These are phyloP conservation scores for Geotrichum cucujoidarum DNA, from an alignment of 1,139 yeast genomes.

Conservation along the genomic window DNA sequence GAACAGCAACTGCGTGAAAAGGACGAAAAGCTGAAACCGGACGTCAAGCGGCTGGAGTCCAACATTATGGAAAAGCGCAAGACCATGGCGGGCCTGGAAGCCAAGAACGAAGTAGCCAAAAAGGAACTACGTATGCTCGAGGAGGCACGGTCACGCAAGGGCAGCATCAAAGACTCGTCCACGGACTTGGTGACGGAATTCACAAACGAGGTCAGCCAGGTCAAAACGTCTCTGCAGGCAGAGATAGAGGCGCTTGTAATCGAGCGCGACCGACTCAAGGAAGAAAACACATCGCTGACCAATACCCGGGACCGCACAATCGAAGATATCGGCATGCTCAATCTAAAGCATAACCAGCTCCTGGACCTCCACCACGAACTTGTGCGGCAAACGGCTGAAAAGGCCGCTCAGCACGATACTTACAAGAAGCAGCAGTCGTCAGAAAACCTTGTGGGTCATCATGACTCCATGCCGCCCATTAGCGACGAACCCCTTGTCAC, in stretches of 20 bases:
- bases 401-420: conserved; percentile 29
- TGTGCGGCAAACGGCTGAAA: conserved; percentile 35
- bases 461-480: conserved; percentile 5
- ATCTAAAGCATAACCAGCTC: conserved; percentile 36
- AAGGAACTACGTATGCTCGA: conserved; percentile 32
- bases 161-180: conserved; percentile 22
- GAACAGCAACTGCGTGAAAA: conserved; percentile 28
- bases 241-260: conserved; percentile 36
- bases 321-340: conserved; percentile 36
- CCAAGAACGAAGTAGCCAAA: conserved; percentile 32
- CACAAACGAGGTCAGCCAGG: conserved; percentile 27
- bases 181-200: conserved; percentile 30
- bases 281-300: conserved; percentile 32
- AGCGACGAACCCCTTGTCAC: conserved; percentile 35
- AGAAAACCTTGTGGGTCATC: conserved; percentile 8
- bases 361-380: conserved; percentile 39
- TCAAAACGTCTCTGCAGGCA: conserved; percentile 29
- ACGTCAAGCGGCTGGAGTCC: conserved; percentile 24
- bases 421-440: not conserved
- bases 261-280: conserved; percentile 33
- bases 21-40: conserved; percentile 20
- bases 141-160: conserved; percentile 22
- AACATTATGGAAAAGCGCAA: conserved; percentile 34
- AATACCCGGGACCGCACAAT: conserved; percentile 29
- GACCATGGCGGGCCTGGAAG: conserved; percentile 37